Evolutionary conservation across 106 monocot genomes (phyloP).

Genomic region (Allium cepa): DNA sequence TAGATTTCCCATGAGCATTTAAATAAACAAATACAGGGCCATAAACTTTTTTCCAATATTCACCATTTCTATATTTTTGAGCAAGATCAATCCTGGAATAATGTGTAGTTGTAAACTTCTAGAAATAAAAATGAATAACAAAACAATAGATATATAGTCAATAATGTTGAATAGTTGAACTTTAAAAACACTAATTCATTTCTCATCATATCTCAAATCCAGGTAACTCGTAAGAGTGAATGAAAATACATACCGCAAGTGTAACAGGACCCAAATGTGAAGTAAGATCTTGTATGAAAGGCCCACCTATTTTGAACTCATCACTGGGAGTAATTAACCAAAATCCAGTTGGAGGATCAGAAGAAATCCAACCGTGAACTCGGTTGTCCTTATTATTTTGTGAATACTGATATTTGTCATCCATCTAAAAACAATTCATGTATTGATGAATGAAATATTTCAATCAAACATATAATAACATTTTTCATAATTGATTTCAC

Average conservation of each 20-base stretch:
- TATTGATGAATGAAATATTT: no score
- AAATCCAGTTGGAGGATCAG: constrained; percentile 53
- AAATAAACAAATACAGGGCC: constrained; percentile 80
- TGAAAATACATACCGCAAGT: constrained; percentile 55
- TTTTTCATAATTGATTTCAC: constrained; percentile 1
- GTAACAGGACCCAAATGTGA: constrained; percentile 80
- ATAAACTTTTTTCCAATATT: constrained; percentile 69
- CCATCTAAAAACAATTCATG: constrained; percentile 42
- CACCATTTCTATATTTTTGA: constrained; percentile 37
- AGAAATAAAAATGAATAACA: no score
- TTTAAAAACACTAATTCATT: no score
- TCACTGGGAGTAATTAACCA: constrained; percentile 90
- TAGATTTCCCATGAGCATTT: constrained; percentile 35
- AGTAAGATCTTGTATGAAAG: constrained; percentile 67
- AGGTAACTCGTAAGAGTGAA: no score
- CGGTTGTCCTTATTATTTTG: constrained; percentile 64
- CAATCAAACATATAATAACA: no score
- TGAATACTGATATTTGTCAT: constrained; percentile 97
- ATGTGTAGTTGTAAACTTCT: constrained; percentile 78
- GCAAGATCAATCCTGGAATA: constrained; percentile 55
- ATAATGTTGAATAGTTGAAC: neutral
- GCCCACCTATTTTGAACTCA: constrained; percentile 85
- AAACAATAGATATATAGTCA: neutral
- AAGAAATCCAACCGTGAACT: constrained; percentile 82
- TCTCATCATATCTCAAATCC: no score